Percentiles rank a stretch among this genome's conserved stretches.
Evolutionary conservation across 202 grass and related monocot genomes (phyloP).

Genomic region (Eragrostis tef): DNA sequence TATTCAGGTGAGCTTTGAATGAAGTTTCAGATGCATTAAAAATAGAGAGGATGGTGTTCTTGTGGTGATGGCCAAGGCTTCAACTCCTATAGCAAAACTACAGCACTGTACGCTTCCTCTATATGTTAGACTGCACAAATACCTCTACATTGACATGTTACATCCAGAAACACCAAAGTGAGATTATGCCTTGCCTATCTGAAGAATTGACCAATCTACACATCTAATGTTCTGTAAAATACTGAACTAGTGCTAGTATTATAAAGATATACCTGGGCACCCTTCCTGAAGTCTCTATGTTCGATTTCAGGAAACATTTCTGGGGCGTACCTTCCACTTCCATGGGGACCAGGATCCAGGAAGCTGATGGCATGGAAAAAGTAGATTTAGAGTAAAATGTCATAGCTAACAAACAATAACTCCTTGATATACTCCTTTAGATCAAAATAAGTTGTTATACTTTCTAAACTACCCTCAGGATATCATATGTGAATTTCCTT

Average conservation of each 20-base stretch:
- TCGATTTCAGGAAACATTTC: conserved; percentile 90
- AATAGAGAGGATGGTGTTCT: neutral
- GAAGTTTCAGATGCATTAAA: neutral
- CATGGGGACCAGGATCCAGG: conserved; percentile 95
- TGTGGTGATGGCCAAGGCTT: neutral
- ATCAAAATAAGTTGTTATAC: neutral
- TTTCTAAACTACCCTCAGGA: conserved; percentile 33
- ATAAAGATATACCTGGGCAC: conserved; percentile 70
- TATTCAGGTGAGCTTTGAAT: neutral
- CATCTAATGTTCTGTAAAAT: conserved; percentile 33
- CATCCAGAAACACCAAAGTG: neutral
- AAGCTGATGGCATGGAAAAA: conserved; percentile 62
- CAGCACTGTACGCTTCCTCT: neutral
- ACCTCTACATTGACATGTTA: neutral
- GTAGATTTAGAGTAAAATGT: conserved; percentile 5
- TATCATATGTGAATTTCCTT: conserved; percentile 28
- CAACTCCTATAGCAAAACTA: neutral
- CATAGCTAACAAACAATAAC: neutral
- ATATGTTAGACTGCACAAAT: neutral
- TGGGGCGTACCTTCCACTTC: conserved; percentile 87
- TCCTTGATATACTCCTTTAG: conserved; percentile 11
- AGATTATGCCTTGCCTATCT: neutral
- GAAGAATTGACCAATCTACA: neutral
- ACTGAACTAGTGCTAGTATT: conserved; percentile 17
- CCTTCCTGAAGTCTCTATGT: conserved; percentile 89